Conservation (phyloP, 2,329 filamentous ascomycete genomes). For the Fusarium sp. region DNA sequence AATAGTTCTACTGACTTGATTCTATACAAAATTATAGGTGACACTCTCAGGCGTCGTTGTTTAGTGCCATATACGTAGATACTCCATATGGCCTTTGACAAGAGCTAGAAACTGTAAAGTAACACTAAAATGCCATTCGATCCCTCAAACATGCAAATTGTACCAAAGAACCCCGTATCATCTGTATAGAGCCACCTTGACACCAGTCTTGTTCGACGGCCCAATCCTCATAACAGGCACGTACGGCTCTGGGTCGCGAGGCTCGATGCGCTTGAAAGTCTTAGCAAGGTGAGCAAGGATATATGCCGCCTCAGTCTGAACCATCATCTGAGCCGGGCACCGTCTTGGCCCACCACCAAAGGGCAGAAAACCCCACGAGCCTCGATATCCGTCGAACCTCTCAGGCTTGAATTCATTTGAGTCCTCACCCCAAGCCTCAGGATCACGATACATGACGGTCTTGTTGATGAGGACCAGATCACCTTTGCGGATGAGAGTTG, state of each 20-base stretch:
- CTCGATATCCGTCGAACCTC: background rate
- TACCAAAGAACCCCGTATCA: background rate
- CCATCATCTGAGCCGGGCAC: background rate
- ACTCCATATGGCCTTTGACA: background rate
- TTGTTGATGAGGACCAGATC: background rate
- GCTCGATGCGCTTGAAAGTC: background rate
- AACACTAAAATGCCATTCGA: rapidly evolving
- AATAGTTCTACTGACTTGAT: background rate
- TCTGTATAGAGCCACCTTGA: background rate
- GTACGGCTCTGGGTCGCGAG: background rate
- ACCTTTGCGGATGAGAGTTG: background rate
- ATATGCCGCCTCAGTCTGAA: background rate
- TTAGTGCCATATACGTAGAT: background rate
- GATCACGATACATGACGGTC: background rate
- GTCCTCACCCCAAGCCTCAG: background rate
- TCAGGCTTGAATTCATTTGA: background rate
- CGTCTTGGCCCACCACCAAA: background rate
- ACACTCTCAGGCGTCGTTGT: background rate
- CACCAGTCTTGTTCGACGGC: background rate
- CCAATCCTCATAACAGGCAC: background rate
- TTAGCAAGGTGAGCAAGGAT: background rate
- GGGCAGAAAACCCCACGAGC: background rate
- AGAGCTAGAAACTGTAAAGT: background rate
- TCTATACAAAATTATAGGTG: background rate
- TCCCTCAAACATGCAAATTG: rapidly evolving